phyloP scores from a whole-genome alignment of 2,329 filamentous ascomycete species.

The Xylaria sp. region DNA sequence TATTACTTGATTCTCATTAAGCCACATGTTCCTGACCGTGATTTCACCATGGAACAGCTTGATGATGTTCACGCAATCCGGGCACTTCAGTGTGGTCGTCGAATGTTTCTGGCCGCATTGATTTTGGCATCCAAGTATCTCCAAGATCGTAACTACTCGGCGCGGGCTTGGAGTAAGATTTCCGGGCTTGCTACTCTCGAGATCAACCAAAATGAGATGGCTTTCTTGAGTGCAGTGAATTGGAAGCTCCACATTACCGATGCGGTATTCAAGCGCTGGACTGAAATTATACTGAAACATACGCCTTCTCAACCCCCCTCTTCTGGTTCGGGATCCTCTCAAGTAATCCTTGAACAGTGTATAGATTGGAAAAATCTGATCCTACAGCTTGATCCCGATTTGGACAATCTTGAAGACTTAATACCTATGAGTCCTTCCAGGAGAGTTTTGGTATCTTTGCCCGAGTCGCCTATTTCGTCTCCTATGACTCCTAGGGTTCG shows the following conservation, averaged over 20 bases:
- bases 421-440: slow-evolving; percentile 50
- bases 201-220: slow-evolving; percentile 96
- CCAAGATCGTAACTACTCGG: slow-evolving; percentile 97
- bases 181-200: slow-evolving; percentile 92
- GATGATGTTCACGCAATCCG: slow-evolving; percentile 77
- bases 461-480: slow-evolving; percentile 56
- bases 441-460: slow-evolving; percentile 51
- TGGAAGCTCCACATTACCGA: slow-evolving; percentile 97
- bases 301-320: slow-evolving; percentile 73
- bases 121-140: slow-evolving; percentile 98
- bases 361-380: slow-evolving; percentile 69
- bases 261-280: slow-evolving; percentile 89
- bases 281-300: slow-evolving; percentile 87
- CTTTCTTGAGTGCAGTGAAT: slow-evolving; percentile 87
- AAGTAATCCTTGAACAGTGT: slow-evolving; percentile 55
- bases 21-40: slow-evolving; percentile 81
- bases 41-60: slow-evolving; percentile 88
- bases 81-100: slow-evolving; percentile 91
- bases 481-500: slow-evolving; percentile 56
- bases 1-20: slow-evolving; percentile 97
- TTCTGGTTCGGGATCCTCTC: slow-evolving; percentile 58
- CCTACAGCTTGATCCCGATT: slow-evolving; percentile 63
- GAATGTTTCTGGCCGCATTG: slow-evolving; percentile 95
- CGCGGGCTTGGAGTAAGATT: slow-evolving; percentile 98
- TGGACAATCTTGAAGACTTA: slow-evolving; percentile 69